Percentiles rank a stretch among this genome's conserved stretches.
phyloP scores from a whole-genome alignment of 1,284 basidiomycete species.

The Tilletia setariae region DNA sequence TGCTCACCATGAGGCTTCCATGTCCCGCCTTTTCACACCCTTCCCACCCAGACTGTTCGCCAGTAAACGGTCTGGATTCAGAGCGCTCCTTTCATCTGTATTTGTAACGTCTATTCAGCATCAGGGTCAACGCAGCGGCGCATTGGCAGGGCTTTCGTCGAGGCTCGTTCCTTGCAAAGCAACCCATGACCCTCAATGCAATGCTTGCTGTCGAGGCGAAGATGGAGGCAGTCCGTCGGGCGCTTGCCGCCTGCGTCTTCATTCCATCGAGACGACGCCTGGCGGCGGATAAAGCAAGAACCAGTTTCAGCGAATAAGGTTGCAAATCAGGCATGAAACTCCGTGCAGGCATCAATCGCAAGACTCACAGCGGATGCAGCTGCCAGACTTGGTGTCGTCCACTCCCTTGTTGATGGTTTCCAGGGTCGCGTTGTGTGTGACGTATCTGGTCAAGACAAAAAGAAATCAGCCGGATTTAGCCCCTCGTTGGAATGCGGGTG shows the following conservation, averaged over 20 bases:
- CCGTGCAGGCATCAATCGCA: not conserved
- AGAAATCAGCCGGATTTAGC: not conserved
- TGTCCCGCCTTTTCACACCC: no score
- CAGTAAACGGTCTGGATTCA: no score
- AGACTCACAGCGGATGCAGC: slow-evolving; percentile 76
- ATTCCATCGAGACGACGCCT: slow-evolving; percentile 12
- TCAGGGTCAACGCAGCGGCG: no score
- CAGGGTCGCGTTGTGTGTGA: slow-evolving; percentile 58
- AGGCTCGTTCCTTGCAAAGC: no score
- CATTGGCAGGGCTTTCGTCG: no score
- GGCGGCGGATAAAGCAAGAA: not conserved
- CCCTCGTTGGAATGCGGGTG: not conserved
- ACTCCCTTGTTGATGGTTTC: slow-evolving; percentile 83
- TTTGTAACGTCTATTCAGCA: no score
- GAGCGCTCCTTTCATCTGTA: no score
- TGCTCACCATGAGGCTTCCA: no score
- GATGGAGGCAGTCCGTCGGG: no score
- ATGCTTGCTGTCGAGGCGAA: no score
- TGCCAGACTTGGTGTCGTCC: slow-evolving; percentile 87
- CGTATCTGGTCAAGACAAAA: slow-evolving; percentile 35
- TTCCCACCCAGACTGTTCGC: no score
- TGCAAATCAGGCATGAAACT: not conserved
- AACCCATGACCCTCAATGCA: no score
- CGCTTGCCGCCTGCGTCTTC: not conserved
- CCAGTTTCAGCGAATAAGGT: not conserved